phyloP scores from a whole-genome alignment of 2,329 filamentous ascomycete species.

The Graphilbum fragrans region DNA sequence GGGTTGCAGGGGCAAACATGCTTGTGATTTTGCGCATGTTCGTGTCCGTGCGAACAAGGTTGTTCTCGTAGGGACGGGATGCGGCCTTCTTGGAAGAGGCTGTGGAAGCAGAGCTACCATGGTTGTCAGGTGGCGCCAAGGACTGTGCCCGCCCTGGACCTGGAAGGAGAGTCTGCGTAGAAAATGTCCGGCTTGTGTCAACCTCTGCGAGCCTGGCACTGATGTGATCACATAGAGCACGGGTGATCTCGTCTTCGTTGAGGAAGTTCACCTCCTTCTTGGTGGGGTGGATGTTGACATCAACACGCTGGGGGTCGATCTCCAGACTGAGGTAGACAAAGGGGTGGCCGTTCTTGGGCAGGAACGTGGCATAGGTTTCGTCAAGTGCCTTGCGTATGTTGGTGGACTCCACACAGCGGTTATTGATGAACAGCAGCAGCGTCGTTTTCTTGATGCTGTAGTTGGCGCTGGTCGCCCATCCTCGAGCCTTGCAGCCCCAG shows the following conservation, averaged over 20 bases:
- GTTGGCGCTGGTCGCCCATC: conserved; percentile 84
- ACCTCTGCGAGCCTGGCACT: conserved; percentile 69
- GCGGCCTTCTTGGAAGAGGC: conserved; percentile 17
- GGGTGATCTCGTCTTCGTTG: conserved; percentile 93
- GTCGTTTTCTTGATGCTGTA: conserved; percentile 85
- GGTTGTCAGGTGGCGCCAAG: conserved; percentile 11
- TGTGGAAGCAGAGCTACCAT: background rate
- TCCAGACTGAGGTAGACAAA: conserved; percentile 88
- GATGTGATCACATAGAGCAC: conserved; percentile 71
- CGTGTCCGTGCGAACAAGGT: conserved; percentile 79
- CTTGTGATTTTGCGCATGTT: conserved; percentile 88
- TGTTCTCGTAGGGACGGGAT: conserved; percentile 66
- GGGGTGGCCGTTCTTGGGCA: conserved; percentile 89
- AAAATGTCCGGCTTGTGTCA: conserved; percentile 86
- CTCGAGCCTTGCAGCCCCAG: conserved; percentile 74
- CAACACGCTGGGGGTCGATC: conserved; percentile 82
- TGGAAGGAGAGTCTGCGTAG: conserved; percentile 82
- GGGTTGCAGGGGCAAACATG: conserved; percentile 60
- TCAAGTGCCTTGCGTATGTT: conserved; percentile 83
- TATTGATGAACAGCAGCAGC: conserved; percentile 89
- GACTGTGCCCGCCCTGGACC: conserved; percentile 30
- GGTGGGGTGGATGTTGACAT: conserved; percentile 96
- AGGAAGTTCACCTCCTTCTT: conserved; percentile 96
- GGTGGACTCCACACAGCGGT: conserved; percentile 82
- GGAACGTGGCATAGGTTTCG: conserved; percentile 73